These are phyloP conservation scores for Neonectria punicea DNA, from an alignment of 2,329 filamentous ascomycete species.

Conservation along the genomic window DNA sequence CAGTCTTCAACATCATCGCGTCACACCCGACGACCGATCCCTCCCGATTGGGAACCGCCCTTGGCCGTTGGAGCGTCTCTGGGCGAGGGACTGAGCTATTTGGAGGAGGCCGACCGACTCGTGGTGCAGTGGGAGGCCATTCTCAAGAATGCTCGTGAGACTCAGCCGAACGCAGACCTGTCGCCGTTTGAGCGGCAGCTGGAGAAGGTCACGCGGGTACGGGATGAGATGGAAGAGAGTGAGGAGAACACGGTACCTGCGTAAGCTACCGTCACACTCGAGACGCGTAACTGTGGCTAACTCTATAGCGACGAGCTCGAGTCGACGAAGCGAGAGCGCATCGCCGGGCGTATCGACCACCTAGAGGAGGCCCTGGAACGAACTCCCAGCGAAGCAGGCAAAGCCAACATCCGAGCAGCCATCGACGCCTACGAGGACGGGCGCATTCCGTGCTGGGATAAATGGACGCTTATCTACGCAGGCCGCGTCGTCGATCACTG, in stretches of 20 bases:
- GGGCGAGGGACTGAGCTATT: slow-evolving; percentile 35
- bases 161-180: slow-evolving; percentile 35
- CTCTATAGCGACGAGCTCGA: slow-evolving; percentile 37
- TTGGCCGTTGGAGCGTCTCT: slow-evolving; percentile 36
- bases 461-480: slow-evolving; percentile 40
- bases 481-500: slow-evolving; percentile 36
- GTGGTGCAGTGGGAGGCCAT: slow-evolving; percentile 42
- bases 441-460: slow-evolving; percentile 37
- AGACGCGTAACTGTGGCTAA: slow-evolving; percentile 8
- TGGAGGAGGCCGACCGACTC: slow-evolving; percentile 38
- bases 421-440: slow-evolving; percentile 36
- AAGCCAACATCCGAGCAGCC: slow-evolving; percentile 33
- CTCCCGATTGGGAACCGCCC: slow-evolving; percentile 37
- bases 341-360: slow-evolving; percentile 17
- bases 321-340: slow-evolving; percentile 35
- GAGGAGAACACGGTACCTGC: slow-evolving; percentile 37
- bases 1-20: neutral
- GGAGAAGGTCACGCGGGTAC: slow-evolving; percentile 19
- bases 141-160: slow-evolving; percentile 30
- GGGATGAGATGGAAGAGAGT: slow-evolving; percentile 34
- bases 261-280: slow-evolving; percentile 19
- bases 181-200: slow-evolving; percentile 34
- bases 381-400: slow-evolving; percentile 19
- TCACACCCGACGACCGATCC: slow-evolving; percentile 16
- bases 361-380: slow-evolving; percentile 23